Conservation (phyloP, 345 rosid species). For the Erysimum cheiranthoides region DNA sequence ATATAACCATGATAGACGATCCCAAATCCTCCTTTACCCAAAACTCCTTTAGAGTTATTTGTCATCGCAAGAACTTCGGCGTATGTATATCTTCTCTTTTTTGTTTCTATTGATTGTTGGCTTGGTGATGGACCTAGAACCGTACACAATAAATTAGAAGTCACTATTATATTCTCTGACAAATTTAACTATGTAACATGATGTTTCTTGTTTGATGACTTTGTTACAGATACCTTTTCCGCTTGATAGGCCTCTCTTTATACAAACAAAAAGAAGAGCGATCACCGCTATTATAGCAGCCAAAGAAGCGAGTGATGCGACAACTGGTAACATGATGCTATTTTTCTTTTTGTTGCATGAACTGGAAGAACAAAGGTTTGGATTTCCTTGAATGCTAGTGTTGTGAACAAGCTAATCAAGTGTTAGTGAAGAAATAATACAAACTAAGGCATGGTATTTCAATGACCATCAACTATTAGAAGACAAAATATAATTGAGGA, state of each 20-base stretch:
- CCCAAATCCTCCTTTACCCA: slow-evolving; percentile 48
- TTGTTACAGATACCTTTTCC: slow-evolving; percentile 31
- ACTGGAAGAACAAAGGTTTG: slow-evolving; percentile 35
- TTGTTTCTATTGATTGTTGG: slow-evolving; percentile 33
- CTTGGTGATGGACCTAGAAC: slow-evolving; percentile 28
- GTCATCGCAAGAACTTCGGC: slow-evolving; percentile 36
- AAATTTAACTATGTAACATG: slow-evolving; percentile 8
- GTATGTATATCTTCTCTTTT: slow-evolving; percentile 33
- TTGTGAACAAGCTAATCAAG: slow-evolving; percentile 16
- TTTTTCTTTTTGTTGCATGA: slow-evolving; percentile 39
- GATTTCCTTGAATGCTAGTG: slow-evolving; percentile 39
- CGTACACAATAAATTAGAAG: slow-evolving; percentile 26
- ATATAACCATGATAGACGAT: slow-evolving; percentile 44
- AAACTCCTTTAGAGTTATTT: slow-evolving; percentile 28
- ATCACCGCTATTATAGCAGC: neutral
- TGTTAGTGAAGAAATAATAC: slow-evolving; percentile 12
- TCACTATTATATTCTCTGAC: slow-evolving; percentile 30
- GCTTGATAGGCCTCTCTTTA: neutral
- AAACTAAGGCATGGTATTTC: neutral
- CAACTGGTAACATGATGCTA: slow-evolving; percentile 20
- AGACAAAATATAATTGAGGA: neutral
- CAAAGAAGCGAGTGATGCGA: slow-evolving; percentile 41
- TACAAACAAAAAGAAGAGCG: slow-evolving; percentile 32
- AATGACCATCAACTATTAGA: neutral
- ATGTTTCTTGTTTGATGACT: slow-evolving; percentile 11